Conservation (phyloP, 768 basidiomycete species). For the Podaxis sp. region DNA sequence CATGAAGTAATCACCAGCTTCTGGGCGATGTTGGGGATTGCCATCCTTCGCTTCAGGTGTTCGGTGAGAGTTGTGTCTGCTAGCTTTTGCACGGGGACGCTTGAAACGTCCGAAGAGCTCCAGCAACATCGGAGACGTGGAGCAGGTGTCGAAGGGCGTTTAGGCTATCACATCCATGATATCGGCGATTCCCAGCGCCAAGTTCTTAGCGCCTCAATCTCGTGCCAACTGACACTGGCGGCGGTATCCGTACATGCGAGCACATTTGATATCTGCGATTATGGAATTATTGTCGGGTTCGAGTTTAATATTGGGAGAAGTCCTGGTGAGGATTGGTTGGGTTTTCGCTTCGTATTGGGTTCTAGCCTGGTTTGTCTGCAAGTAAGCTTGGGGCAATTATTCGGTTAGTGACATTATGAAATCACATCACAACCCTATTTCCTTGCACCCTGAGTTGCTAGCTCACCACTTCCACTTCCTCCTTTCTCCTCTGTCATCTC, state of each 20-base stretch:
- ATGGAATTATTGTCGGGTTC: too few relatives aligned
- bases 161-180: not conserved
- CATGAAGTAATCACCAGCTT: too few relatives aligned
- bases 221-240: too few relatives aligned
- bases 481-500: not conserved
- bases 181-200: not conserved
- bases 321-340: too few relatives aligned
- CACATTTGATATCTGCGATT: too few relatives aligned
- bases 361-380: not conserved
- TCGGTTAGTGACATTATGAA: not conserved
- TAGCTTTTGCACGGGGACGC: not conserved
- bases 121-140: not conserved
- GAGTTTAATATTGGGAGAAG: too few relatives aligned
- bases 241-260: too few relatives aligned
- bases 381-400: not conserved
- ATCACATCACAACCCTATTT: constrained; percentile 3
- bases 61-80: too few relatives aligned
- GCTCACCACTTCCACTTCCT: not conserved
- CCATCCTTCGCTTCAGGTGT: too few relatives aligned
- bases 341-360: not conserved
- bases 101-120: not conserved
- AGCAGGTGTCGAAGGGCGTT: not conserved
- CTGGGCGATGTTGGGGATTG: too few relatives aligned
- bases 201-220: not conserved
- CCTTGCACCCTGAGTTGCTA: not conserved